Percentiles rank a stretch among this genome's conserved stretches.
Evolutionary conservation across 345 rosid genomes (phyloP).

Genomic region (Chamaenerion angustifolium): DNA sequence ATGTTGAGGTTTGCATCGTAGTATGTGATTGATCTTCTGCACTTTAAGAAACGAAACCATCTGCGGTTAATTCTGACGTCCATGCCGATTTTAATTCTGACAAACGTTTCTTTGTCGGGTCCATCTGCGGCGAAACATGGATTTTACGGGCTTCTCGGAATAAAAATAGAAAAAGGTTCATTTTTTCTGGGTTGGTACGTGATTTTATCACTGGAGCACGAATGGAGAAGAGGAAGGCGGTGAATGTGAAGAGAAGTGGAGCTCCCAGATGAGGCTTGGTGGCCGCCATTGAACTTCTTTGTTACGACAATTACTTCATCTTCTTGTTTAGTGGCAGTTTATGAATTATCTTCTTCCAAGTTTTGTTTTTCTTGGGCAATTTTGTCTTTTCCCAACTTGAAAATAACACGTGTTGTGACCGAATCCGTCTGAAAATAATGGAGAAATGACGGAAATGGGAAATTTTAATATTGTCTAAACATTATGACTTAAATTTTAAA

Average conservation of each 20-base stretch:
- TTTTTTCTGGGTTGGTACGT: background rate
- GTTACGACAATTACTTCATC: slow-evolving; percentile 14
- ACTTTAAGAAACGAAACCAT: slow-evolving; percentile 57
- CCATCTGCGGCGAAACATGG: slow-evolving; percentile 10
- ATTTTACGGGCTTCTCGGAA: too few relatives aligned
- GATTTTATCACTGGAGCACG: slow-evolving; percentile 5
- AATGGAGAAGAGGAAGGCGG: slow-evolving; percentile 18
- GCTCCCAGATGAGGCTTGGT: slow-evolving; percentile 19
- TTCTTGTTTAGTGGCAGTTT: slow-evolving; percentile 31
- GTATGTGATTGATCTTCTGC: slow-evolving; percentile 61
- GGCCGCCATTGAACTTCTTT: slow-evolving; percentile 36
- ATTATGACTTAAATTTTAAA: too few relatives aligned
- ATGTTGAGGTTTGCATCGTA: slow-evolving; percentile 76
- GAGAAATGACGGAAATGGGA: too few relatives aligned
- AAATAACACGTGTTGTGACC: too few relatives aligned
- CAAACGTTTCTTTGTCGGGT: slow-evolving; percentile 52
- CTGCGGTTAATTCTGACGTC: slow-evolving; percentile 36
- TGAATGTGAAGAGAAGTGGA: slow-evolving; percentile 8
- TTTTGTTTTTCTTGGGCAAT: too few relatives aligned
- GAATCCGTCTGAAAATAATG: too few relatives aligned
- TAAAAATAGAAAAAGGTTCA: background rate
- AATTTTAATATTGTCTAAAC: too few relatives aligned
- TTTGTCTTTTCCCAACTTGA: too few relatives aligned
- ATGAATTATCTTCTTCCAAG: slow-evolving; percentile 73
- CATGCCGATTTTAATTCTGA: slow-evolving; percentile 75